phyloP scores from a whole-genome alignment of 2,329 filamentous ascomycete genomes.

The Rhynchosporium agropyri region DNA sequence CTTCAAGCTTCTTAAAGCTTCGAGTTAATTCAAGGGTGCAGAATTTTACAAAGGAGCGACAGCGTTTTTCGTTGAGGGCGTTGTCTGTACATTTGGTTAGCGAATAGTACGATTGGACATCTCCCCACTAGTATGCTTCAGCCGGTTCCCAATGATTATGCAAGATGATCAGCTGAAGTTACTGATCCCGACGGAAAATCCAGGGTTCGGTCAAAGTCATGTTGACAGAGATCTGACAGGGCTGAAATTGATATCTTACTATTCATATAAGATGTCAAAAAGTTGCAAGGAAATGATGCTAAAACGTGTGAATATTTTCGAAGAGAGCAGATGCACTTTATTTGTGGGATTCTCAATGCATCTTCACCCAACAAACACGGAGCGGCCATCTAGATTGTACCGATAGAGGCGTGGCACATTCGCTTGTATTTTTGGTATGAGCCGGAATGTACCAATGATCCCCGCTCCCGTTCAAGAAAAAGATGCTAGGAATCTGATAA shows the following conservation, averaged over 20 bases:
- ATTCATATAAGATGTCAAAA: no score
- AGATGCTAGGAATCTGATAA: background rate
- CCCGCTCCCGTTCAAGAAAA: background rate
- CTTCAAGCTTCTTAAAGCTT: background rate
- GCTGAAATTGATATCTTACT: no score
- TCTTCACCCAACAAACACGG: background rate
- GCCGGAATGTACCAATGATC: background rate
- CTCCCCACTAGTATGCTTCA: constrained; percentile 3
- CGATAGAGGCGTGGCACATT: background rate
- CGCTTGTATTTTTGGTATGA: background rate
- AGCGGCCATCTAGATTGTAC: background rate
- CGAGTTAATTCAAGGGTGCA: background rate
- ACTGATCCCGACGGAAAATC: background rate
- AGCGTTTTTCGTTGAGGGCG: background rate
- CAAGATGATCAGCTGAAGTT: background rate
- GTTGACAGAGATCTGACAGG: no score
- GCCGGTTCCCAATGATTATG: background rate
- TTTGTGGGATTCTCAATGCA: background rate
- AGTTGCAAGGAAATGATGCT: no score
- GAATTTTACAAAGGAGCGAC: background rate
- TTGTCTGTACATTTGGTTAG: background rate
- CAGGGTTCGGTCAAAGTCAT: background rate
- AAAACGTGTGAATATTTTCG: background rate
- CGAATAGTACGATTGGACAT: constrained; percentile 3
- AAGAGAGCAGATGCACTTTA: background rate